Evolutionary conservation across 441 rosid genomes (phyloP), one percentile per base, ranked within the genome.

Genomic region (Sinapis alba): DNA sequence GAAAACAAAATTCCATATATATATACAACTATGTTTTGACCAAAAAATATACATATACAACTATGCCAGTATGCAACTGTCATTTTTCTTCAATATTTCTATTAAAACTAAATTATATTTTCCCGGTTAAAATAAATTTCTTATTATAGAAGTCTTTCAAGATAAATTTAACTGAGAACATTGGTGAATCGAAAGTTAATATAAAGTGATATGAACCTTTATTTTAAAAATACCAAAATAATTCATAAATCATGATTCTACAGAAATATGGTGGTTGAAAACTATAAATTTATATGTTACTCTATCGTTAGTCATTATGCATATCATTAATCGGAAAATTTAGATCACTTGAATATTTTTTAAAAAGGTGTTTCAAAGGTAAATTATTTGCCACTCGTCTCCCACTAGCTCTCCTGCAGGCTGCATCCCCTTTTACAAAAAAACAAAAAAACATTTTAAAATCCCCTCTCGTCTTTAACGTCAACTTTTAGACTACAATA

Each of bases 321-420:
- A 41, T 69, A 70, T 53, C n/a, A 53, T 34, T 5, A 23, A 63
- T 54, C 19, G 10, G 41, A 73, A 72, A 50, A 34, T 15, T 38
- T 32, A 6, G n/a, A 30, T 71, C 6, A 13, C 16, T 30, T 1
- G 36, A 30, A 30, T 30, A 30, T 30, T 30, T 30, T 30, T 30
- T 30, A 15, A 51, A 41, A 5, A 61, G 36, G 18, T 36, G 10
- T 36, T 54, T 28, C 21, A 56, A 76, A 56, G 15, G 71, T 69
- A 76, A 76, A 70, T 65, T 70, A 70, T 64, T 64, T 76, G 76
- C 72, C 67, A 70, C 80, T 76, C 75, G 66, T 76, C 67, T 64
- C 72, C 76, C 80, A 76, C 76, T 76, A 76, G 56, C 80, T 64
- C 30, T n/a, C 43, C 32, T 63, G 60, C n/a, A n/a, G n/a, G n/a